A percentile compares a stretch with the other conserved stretches of the same genome.
Conservation (phyloP, 1,139 yeast genomes). For the Candida albicans region DNA sequence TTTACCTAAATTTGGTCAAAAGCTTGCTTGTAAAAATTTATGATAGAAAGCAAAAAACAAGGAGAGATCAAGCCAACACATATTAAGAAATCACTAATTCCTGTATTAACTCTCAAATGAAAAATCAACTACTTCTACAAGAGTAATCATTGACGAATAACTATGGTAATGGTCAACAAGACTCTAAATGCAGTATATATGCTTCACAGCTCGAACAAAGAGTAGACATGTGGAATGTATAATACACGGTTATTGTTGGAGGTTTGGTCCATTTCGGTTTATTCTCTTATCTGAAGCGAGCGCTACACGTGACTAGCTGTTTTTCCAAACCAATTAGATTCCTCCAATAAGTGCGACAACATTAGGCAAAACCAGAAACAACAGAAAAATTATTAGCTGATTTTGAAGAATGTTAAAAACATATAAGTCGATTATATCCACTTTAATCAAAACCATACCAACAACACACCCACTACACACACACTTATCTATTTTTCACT, state of each 20-base stretch:
- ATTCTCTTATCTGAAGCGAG: neutral
- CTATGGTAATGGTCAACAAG: no score
- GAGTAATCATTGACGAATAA: no score
- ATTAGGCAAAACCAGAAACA: slow-evolving; percentile 3
- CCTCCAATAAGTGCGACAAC: slow-evolving; percentile 8
- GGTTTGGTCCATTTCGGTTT: no score
- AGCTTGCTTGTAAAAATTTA: neutral
- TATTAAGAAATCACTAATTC: no score
- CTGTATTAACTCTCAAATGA: no score
- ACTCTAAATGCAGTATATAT: no score
- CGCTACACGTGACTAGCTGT: slow-evolving; percentile 2
- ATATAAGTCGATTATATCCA: neutral
- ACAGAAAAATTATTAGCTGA: slow-evolving; percentile 14
- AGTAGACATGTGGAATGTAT: no score
- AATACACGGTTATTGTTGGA: no score
- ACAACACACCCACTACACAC: neutral
- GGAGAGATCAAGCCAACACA: neutral
- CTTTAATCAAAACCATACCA: neutral
- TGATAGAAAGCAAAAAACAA: neutral
- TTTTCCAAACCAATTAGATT: slow-evolving; percentile 11
- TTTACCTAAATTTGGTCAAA: neutral
- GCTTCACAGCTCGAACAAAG: no score
- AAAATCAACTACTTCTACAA: no score
- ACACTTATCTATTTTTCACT: neutral
- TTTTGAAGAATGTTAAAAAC: slow-evolving; percentile 3